Conservation (phyloP, 2,329 filamentous ascomycete species). For the Biscogniauxia marginata region DNA sequence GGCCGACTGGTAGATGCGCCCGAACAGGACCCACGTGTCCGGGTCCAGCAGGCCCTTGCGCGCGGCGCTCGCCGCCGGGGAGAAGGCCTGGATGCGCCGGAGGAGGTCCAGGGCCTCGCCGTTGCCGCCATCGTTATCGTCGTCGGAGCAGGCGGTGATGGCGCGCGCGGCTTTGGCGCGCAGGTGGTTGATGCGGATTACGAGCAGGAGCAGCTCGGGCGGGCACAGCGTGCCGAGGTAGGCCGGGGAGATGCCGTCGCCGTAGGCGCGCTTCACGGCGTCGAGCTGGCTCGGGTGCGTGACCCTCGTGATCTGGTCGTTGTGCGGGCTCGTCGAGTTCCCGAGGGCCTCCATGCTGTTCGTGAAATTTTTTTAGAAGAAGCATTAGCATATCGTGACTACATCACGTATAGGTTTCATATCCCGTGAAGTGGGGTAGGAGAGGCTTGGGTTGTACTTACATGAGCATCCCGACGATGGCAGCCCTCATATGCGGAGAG, state of each 20-base stretch:
- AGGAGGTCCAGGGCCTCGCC: constrained; percentile 22
- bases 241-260: not conserved
- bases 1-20: constrained; percentile 31
- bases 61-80: constrained; percentile 26
- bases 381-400: too few relatives aligned
- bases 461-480: constrained; percentile 23
- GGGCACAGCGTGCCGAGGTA: constrained; percentile 28
- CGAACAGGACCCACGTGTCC: constrained; percentile 31
- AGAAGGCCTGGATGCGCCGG: constrained; percentile 27
- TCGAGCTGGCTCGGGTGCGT: constrained; percentile 23
- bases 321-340: constrained; percentile 34
- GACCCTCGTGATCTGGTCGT: constrained; percentile 18
- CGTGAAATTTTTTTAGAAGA: too few relatives aligned
- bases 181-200: constrained; percentile 32
- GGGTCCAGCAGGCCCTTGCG: constrained; percentile 15
- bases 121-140: not conserved
- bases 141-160: constrained; percentile 4
- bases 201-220: constrained; percentile 22
- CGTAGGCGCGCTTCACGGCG: constrained; percentile 23
- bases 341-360: constrained; percentile 30
- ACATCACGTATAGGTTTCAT: too few relatives aligned
- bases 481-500: constrained; percentile 9
- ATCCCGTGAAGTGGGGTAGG: not conserved
- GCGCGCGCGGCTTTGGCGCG: constrained; percentile 17
- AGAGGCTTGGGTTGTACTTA: constrained; percentile 18